Evolutionary conservation across 2,329 filamentous ascomycete genomes (phyloP), one percentile per base, ranked within the genome.

Genomic region (Graphiopsis chlorocephala): DNA sequence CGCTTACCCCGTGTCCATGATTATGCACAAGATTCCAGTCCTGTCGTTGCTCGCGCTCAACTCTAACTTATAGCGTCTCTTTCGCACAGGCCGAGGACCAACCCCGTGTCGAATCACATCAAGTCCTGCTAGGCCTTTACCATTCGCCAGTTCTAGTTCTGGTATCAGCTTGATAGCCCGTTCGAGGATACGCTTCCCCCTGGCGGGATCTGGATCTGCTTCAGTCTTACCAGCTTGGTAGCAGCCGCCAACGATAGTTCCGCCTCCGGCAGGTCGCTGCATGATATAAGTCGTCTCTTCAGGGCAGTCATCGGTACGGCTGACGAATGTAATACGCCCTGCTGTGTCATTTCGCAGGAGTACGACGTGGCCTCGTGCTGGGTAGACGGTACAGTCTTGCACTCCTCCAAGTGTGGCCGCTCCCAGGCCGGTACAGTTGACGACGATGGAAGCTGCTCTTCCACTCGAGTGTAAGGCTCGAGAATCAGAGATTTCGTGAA

Each of bases 361-460:
- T 0, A 95, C 90, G 11, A 90, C 85, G 78, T 97, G 93, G 2
- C 91, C 93, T 4, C 93, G 85, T 2, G 85, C 87, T 0, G 93
- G 92, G 55, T 86, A 82, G 68, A 97, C 84, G 3, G 82, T 84
- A 64, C 79, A 74, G 72, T 97, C 93, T 77, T 84, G 81, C 0
- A 97, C 92, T 29, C 93, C 93, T 8, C 91, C 91, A 0, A 97
- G 85, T 65, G 83, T 88, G 42, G 82, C 83, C 0, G 91, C 86
- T 6, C 88, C 83, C 6, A 97, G 79, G 0, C 92, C 93, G 0
- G 91, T 92, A 68, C 91, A 91, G 74, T 97, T 97, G 70, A 97
- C 79, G 1, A 95, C 79, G 1, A 94, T 75, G 69, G 89, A 85
- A 1, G 86, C 86, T 59, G 29, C 8, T n/a, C 10, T 78, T 75